Evolutionary conservation across 805 yeast genomes (phyloP), one percentile per base, ranked within the genome.

Genomic region (Saturnispora bothae): DNA sequence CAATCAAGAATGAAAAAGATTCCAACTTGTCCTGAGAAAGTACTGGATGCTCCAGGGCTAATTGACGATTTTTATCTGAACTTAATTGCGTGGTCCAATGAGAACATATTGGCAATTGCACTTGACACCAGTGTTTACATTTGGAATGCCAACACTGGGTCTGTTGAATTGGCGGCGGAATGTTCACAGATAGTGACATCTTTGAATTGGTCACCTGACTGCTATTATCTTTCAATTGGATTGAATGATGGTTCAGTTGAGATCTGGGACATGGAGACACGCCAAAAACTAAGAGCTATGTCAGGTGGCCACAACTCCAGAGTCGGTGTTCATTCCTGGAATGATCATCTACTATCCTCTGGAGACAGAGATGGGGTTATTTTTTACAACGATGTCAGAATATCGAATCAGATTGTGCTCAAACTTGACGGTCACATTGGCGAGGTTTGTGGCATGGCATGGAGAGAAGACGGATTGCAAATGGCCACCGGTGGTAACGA

Each of bases 401-500:
- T 84, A 13, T 81, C 89, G 21, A 65, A 75, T 38, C 97, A 89
- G 60, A 65, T 82, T 19, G 75, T 78, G 1, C 53, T 72, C 5
- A 69, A 69, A 27, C 65, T 77, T 54, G 66, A 67, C 35, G 69
- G 73, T 41, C 97, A 89, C 55, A 62, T 71, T 36, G 96, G 94
- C 1, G 97, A 89, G 60, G 80, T 89, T 21, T 89, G 97, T 63
- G 97, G 97, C 1, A 64, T 89, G 29, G 80, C 79, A 48, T 89
- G 94, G 75, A 71, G 88, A 40, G 47, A 62, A 9, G 96, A 89
- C 55, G 96, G 96, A 2, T 63, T 71, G 46, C 92, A 83, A 52
- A 68, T 89, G 41, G 94, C 94, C 0, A 74, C 85, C 3, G 97
- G 97, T 9, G 95, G 96, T 23, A 92, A 92, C 54, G 98, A 92